Evolutionary conservation across 768 basidiomycete species (phyloP).

Genomic region (Russula emetica): DNA sequence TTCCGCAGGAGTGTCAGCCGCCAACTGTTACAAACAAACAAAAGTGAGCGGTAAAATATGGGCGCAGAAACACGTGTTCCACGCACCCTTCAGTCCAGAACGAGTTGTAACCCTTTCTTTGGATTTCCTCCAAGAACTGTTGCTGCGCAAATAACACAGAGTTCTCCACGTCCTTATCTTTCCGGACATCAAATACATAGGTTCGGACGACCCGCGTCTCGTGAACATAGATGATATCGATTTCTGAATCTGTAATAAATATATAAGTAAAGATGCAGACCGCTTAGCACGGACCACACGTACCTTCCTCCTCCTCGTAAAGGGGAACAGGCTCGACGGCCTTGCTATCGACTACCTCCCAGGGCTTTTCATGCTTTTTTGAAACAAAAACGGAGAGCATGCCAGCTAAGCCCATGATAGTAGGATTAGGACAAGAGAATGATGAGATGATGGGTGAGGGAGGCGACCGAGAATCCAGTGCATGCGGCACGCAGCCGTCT

Average conservation of each 20-base stretch:
- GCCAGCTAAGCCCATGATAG: constrained; percentile 29
- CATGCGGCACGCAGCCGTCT: not conserved
- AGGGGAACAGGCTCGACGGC: constrained; percentile 60
- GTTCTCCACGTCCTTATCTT: constrained; percentile 45
- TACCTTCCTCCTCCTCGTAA: constrained; percentile 59
- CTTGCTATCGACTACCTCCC: constrained; percentile 74
- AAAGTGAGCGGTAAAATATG: not conserved
- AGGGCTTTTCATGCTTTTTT: constrained; percentile 52
- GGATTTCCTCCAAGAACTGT: constrained; percentile 55
- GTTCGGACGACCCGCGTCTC: constrained; percentile 52
- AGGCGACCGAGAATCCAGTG: not conserved
- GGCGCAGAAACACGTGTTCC: constrained; percentile 3
- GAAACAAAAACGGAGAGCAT: constrained; percentile 41
- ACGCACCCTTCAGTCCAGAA: constrained; percentile 63
- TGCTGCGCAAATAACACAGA: constrained; percentile 60
- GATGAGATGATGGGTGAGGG: not conserved
- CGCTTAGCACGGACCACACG: constrained; percentile 23
- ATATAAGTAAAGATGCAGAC: not conserved
- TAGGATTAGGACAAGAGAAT: not conserved
- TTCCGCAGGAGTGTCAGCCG: constrained; percentile 58
- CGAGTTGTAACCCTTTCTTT: constrained; percentile 55
- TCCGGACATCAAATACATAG: constrained; percentile 58
- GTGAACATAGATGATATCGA: constrained; percentile 55
- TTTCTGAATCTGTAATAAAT: constrained; percentile 47
- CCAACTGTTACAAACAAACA: constrained; percentile 47